Percentiles rank a stretch among this genome's conserved stretches.
Conservation (phyloP, 768 basidiomycete species). For the Leucocoprinus leucothites region DNA sequence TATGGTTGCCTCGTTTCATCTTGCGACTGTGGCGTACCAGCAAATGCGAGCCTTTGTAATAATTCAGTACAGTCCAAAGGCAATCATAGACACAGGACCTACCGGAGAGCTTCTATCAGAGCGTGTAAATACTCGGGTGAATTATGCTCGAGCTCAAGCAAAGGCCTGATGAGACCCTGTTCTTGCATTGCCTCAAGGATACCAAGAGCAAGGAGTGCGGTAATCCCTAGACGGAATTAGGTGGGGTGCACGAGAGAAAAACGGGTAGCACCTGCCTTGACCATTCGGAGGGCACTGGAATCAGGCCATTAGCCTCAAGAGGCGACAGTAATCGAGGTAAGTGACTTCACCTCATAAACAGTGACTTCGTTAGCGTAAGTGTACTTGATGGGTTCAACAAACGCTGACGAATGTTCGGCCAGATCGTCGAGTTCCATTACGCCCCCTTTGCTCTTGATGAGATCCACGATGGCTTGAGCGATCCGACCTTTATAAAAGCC, state of each 20-base stretch:
- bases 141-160: constrained; percentile 86
- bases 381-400: constrained; percentile 90
- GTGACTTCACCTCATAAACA: constrained; percentile 70
- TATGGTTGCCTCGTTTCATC: too few species aligned
- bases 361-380: constrained; percentile 85
- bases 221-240: constrained; percentile 56
- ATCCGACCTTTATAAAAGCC: constrained; percentile 94
- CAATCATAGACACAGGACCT: constrained; percentile 16
- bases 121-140: constrained; percentile 86
- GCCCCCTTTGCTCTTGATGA: constrained; percentile 84
- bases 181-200: constrained; percentile 86
- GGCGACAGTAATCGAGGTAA: not conserved
- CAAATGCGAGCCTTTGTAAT: constrained; percentile 58
- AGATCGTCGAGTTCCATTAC: constrained; percentile 95
- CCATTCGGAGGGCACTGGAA: constrained; percentile 91
- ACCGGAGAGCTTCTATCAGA: constrained; percentile 84
- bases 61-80: constrained; percentile 1
- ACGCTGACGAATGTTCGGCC: constrained; percentile 70
- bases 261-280: constrained; percentile 54
- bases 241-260: not conserved
- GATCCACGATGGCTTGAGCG: constrained; percentile 84
- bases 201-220: constrained; percentile 88
- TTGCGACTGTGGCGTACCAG: constrained; percentile 43
- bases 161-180: constrained; percentile 62
- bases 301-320: constrained; percentile 4